Conservation (phyloP, 1,284 basidiomycete genomes). For the Ustilago hordei region DNA sequence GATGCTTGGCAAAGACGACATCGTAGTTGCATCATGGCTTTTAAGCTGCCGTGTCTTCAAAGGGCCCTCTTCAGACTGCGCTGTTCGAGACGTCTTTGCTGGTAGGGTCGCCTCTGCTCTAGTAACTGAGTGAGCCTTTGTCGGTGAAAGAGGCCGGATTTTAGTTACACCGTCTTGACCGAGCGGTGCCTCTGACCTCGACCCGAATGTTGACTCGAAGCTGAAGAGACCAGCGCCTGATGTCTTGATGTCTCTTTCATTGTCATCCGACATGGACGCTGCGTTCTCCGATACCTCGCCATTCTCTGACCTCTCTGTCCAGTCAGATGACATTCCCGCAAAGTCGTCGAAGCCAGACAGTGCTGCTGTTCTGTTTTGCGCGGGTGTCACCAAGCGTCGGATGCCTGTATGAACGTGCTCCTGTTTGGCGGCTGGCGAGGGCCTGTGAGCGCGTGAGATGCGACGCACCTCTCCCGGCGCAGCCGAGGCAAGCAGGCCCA, state of each 20-base stretch:
- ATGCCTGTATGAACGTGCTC: slow-evolving; percentile 8
- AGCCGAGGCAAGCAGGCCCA: not conserved
- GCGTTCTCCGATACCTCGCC: slow-evolving; percentile 40
- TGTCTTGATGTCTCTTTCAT: slow-evolving; percentile 10
- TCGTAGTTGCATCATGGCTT: not conserved
- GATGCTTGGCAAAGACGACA: slow-evolving; percentile 11
- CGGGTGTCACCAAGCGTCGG: slow-evolving; percentile 12
- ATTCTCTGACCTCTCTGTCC: slow-evolving; percentile 54
- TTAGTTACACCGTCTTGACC: not conserved
- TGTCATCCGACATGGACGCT: slow-evolving; percentile 26
- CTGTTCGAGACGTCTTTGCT: not conserved
- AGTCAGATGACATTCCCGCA: slow-evolving; percentile 51
- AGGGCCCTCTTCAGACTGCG: not conserved
- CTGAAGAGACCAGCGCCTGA: slow-evolving; percentile 17
- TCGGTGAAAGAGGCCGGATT: not conserved
- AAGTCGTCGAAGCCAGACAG: slow-evolving; percentile 20
- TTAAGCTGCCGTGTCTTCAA: not conserved
- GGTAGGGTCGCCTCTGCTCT: not conserved
- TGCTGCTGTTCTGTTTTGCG: slow-evolving; percentile 7
- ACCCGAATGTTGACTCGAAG: slow-evolving; percentile 6
- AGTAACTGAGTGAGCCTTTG: not conserved
- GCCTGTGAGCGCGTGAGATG: slow-evolving; percentile 16
- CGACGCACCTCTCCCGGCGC: not conserved
- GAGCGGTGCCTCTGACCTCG: not conserved
- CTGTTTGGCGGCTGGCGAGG: not conserved